Evolutionary conservation across 441 rosid genomes (phyloP), one percentile per base, ranked within the genome.

Genomic region (Mallotus repandus): DNA sequence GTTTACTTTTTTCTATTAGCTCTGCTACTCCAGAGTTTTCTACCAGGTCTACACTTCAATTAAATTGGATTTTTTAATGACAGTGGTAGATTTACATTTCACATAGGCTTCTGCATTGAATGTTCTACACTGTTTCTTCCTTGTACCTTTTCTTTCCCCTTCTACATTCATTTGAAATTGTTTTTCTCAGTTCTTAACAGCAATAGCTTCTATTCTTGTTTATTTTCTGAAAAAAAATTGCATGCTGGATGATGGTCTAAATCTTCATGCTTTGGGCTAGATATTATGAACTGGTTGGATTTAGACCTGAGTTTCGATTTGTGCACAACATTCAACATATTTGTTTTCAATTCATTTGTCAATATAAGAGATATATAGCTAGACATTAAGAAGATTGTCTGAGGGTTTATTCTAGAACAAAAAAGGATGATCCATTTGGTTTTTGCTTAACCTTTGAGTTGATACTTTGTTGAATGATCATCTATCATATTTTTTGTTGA

Each of bases 311-410:
- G 49, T 66, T 70, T 68, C 69, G 61, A 58, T 69, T 53, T 67
- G 64, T 22, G 38, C 61, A 35, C 79, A 71, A 35, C 65, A 14
- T 78, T 62, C 55, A 10, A 52, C 64, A 61, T 68, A 32, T 75
- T 81, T 46, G 58, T 78, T 63, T n/a, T n/a, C n/a, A n/a, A n/a
- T n/a, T n/a, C n/a, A n/a, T n/a, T n/a, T n/a, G n/a, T n/a, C n/a
- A n/a, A n/a, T n/a, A n/a, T n/a, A n/a, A n/a, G n/a, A n/a, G n/a
- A n/a, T n/a, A n/a, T n/a, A n/a, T n/a, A n/a, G n/a, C n/a, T n/a
- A n/a, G n/a, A n/a, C n/a, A n/a, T n/a, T n/a, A n/a, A n/a, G n/a
- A n/a, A n/a, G n/a, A n/a, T n/a, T n/a, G n/a, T n/a, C n/a, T n/a
- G n/a, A n/a, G n/a, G n/a, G n/a, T n/a, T n/a, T n/a, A n/a, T n/a